Percentiles rank a stretch among this genome's conserved stretches.
phyloP scores from a whole-genome alignment of 345 rosid species.

The Barbarea vulgaris region DNA sequence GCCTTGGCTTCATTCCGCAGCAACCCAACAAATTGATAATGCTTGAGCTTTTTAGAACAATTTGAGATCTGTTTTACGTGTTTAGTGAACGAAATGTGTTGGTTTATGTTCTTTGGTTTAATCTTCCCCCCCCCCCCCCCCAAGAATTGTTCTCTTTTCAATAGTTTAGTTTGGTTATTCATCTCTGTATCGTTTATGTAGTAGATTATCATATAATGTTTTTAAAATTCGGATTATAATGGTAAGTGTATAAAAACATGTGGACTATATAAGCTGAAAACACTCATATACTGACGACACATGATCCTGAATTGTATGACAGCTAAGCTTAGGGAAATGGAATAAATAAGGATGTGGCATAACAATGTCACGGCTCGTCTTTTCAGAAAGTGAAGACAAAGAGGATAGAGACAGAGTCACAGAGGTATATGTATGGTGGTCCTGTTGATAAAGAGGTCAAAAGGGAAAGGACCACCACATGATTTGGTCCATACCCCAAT shows the following conservation, averaged over 20 bases:
- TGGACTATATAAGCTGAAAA: too few species aligned
- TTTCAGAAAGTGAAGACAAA: slow-evolving; percentile 15
- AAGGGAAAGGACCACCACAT: slow-evolving; percentile 11
- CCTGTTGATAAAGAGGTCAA: slow-evolving; percentile 14
- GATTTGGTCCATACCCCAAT: background rate
- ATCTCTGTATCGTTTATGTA: background rate
- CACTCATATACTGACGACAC: background rate
- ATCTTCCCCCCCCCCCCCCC: too few species aligned
- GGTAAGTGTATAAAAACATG: too few species aligned
- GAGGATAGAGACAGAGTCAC: too few species aligned
- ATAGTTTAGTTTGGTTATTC: background rate
- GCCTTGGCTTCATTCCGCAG: slow-evolving; percentile 47
- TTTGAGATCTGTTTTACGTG: background rate
- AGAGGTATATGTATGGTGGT: background rate
- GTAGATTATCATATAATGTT: too few species aligned
- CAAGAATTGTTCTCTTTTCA: too few species aligned
- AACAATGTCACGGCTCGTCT: slow-evolving; percentile 16
- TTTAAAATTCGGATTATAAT: background rate
- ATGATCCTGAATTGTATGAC: background rate
- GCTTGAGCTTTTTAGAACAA: background rate
- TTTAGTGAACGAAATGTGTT: background rate
- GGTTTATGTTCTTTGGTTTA: background rate
- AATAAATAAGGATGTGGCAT: background rate
- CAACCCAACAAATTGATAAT: slow-evolving; percentile 33
- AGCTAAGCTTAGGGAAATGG: slow-evolving; percentile 7